phyloP scores from a whole-genome alignment of 2,329 filamentous ascomycete species.

The Elsinoe necatrix region DNA sequence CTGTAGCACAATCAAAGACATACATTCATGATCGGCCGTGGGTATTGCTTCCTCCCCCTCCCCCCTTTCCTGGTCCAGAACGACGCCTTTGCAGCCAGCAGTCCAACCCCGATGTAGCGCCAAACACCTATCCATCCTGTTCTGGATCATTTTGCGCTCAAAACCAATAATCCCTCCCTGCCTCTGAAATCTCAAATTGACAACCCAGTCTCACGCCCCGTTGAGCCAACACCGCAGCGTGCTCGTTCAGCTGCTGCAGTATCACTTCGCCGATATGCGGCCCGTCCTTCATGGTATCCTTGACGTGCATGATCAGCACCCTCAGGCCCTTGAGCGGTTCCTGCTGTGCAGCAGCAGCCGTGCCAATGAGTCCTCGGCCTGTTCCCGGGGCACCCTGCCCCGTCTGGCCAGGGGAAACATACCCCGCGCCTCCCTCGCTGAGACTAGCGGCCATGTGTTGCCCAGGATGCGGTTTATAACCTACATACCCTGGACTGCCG shows the following conservation, averaged over 20 bases:
- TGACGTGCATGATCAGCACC: conserved; percentile 87
- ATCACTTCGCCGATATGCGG: conserved; percentile 58
- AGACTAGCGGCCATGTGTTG: too few relatives aligned
- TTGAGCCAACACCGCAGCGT: conserved; percentile 44
- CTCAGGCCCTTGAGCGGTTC: conserved; percentile 61
- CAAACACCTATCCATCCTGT: background rate
- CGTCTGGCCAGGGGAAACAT: background rate
- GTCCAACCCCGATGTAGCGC: background rate
- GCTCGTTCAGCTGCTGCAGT: conserved; percentile 55
- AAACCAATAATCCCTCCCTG: conserved; percentile 52
- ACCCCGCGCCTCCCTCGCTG: background rate
- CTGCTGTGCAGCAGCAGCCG: background rate
- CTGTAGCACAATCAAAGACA: conserved; percentile 1
- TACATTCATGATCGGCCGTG: background rate
- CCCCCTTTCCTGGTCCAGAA: background rate
- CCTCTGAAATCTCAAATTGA: conserved; percentile 63
- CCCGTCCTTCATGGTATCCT: conserved; percentile 72
- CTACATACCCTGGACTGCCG: background rate
- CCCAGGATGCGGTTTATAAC: background rate
- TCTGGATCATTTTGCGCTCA: conserved; percentile 21
- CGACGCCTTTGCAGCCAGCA: background rate
- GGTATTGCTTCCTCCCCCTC: background rate
- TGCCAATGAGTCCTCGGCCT: too few relatives aligned
- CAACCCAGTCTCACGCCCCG: conserved; percentile 59
- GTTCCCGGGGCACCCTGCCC: too few relatives aligned